These are phyloP conservation scores for Antrodiella citrinella DNA, from an alignment of 768 basidiomycete genomes.

Conservation along the genomic window DNA sequence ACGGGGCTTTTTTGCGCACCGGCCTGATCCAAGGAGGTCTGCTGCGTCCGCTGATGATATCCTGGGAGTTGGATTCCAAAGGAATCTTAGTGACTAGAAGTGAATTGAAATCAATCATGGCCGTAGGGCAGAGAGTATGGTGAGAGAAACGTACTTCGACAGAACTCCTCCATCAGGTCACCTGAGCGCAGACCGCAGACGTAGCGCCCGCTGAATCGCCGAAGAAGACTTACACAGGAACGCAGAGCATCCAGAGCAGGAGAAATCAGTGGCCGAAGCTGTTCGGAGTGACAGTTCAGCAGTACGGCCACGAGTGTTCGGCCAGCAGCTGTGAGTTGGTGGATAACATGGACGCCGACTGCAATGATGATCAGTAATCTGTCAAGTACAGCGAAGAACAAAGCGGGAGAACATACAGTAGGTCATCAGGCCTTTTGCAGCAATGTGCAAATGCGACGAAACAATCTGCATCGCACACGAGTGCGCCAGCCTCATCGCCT, in stretches of 20 bases:
- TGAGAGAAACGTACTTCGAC: constrained; percentile 58
- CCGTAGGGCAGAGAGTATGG: neutral
- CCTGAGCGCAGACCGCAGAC: constrained; percentile 87
- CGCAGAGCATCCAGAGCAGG: constrained; percentile 79
- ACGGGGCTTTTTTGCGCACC: constrained; percentile 67
- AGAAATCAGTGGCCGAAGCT: constrained; percentile 66
- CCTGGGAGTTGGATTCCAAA: constrained; percentile 56
- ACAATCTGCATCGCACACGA: constrained; percentile 76
- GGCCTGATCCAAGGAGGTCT: constrained; percentile 86
- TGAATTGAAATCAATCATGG: constrained; percentile 1
- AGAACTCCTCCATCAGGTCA: constrained; percentile 93
- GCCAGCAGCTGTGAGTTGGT: constrained; percentile 90
- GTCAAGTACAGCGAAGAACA: neutral
- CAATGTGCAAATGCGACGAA: constrained; percentile 74
- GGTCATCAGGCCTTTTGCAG: constrained; percentile 86
- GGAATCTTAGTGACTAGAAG: constrained; percentile 74
- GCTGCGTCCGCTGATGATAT: constrained; percentile 37
- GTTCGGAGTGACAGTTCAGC: constrained; percentile 80
- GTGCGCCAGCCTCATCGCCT: constrained; percentile 72
- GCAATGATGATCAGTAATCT: constrained; percentile 8
- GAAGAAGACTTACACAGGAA: constrained; percentile 80
- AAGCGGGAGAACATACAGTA: constrained; percentile 79
- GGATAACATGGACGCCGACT: constrained; percentile 95
- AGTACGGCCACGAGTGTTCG: constrained; percentile 84
- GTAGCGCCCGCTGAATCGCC: constrained; percentile 87